A percentile compares a stretch with the other conserved stretches of the same genome.
These are phyloP conservation scores for Cyclostephanos tholiformis DNA, from an alignment of 108 stramenopile genomes.

Conservation along the genomic window DNA sequence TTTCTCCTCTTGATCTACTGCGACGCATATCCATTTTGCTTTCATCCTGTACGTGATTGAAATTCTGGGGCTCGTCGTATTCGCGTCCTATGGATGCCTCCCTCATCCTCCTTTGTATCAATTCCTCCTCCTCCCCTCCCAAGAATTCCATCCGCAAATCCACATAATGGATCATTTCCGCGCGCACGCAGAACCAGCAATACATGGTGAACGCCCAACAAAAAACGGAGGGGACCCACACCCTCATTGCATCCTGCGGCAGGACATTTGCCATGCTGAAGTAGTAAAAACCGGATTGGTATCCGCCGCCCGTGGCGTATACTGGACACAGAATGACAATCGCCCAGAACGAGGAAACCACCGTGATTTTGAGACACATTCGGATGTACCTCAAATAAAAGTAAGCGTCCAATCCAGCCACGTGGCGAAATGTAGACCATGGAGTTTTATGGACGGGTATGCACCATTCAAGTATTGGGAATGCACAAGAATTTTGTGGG, in stretches of 20 bases:
- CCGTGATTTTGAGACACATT: slow-evolving; percentile 81
- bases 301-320: slow-evolving; percentile 71
- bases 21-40: slow-evolving; percentile 31
- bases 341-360: slow-evolving; percentile 83
- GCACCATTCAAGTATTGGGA: slow-evolving; percentile 39
- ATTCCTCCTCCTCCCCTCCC: slow-evolving; percentile 56
- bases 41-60: slow-evolving; percentile 11
- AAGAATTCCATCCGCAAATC: slow-evolving; percentile 81
- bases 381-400: slow-evolving; percentile 89
- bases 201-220: slow-evolving; percentile 83
- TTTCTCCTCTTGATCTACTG: slow-evolving; percentile 27
- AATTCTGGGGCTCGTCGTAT: slow-evolving; percentile 31
- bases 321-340: slow-evolving; percentile 70
- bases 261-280: slow-evolving; percentile 83
- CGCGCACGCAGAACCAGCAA: slow-evolving; percentile 79
- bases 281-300: slow-evolving; percentile 79
- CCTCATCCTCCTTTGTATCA: background rate
- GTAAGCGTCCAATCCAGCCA: slow-evolving; percentile 90
- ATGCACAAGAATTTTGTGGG: background rate
- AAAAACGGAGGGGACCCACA: slow-evolving; percentile 89
- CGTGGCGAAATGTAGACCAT: slow-evolving; percentile 44
- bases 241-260: slow-evolving; percentile 55
- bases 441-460: slow-evolving; percentile 40
- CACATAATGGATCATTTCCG: slow-evolving; percentile 87
- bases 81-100: background rate